These are phyloP conservation scores for Hemisphaericaspora xylanilytica DNA, from an alignment of 1,139 yeast species.

Conservation along the genomic window DNA sequence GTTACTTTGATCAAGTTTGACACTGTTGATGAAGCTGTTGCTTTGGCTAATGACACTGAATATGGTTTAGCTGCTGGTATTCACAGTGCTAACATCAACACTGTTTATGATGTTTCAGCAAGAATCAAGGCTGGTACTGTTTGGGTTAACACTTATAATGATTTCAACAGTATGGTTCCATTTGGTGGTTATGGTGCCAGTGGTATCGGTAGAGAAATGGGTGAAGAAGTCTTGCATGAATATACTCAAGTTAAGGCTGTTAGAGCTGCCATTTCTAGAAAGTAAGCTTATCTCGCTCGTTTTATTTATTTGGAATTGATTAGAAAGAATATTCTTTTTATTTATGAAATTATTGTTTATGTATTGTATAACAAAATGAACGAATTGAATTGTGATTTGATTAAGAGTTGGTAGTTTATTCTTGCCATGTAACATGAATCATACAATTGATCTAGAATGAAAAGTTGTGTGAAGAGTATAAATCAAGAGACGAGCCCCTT, in stretches of 20 bases:
- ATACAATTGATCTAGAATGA: too few relatives aligned
- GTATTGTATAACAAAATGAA: too few relatives aligned
- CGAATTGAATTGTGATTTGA: too few relatives aligned
- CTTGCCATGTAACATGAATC: too few relatives aligned
- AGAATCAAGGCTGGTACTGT: conserved; percentile 76
- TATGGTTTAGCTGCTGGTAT: conserved; percentile 87
- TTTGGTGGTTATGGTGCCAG: conserved; percentile 87
- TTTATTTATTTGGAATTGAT: too few relatives aligned
- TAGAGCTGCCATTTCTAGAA: conserved; percentile 28
- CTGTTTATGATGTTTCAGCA: conserved; percentile 63
- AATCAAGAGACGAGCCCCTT: too few relatives aligned
- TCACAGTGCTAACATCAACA: conserved; percentile 68
- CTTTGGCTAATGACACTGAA: conserved; percentile 67
- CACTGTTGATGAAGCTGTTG: conserved; percentile 67
- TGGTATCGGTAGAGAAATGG: conserved; percentile 93
- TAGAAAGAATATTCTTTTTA: too few relatives aligned
- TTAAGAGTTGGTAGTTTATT: too few relatives aligned
- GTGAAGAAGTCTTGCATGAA: conserved; percentile 77
- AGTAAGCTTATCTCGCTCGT: too few relatives aligned
- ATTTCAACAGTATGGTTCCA: conserved; percentile 77
- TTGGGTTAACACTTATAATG: conserved; percentile 85
- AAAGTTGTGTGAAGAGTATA: too few relatives aligned
- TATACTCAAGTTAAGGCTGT: conserved; percentile 83
- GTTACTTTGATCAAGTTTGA: conserved; percentile 71
- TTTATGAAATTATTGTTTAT: too few relatives aligned